These are phyloP conservation scores for Gloeopeniophorella convolvens DNA, from an alignment of 768 basidiomycete genomes.

Conservation along the genomic window DNA sequence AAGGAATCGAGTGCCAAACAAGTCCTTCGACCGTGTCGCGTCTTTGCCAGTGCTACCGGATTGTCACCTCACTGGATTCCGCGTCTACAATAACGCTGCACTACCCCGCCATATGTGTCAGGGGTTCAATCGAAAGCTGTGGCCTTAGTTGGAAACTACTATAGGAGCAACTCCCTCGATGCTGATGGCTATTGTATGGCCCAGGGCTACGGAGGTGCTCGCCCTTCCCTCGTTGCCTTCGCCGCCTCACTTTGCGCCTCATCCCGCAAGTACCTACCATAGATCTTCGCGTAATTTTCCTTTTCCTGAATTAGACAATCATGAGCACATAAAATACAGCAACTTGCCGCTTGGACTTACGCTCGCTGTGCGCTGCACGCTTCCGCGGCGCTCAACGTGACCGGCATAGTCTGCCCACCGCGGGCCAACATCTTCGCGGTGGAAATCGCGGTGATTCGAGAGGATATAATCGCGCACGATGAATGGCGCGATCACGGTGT, in stretches of 20 bases:
- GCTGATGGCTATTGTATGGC: too few species aligned
- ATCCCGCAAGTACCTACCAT: slow-evolving; percentile 49
- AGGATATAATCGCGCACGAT: slow-evolving; percentile 42
- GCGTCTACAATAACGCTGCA: too few species aligned
- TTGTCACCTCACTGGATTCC: too few species aligned
- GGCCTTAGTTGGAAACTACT: too few species aligned
- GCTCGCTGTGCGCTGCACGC: slow-evolving; percentile 38
- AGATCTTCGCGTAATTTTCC: slow-evolving; percentile 42
- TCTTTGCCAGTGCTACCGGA: too few species aligned
- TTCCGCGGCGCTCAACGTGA: slow-evolving; percentile 36
- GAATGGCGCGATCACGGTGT: slow-evolving; percentile 54
- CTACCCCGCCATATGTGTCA: too few species aligned
- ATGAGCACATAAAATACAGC: background rate
- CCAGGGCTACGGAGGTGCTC: too few species aligned
- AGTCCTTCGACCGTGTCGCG: too few species aligned
- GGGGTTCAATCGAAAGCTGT: too few species aligned
- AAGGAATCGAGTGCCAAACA: too few species aligned
- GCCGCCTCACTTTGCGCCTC: slow-evolving; percentile 32
- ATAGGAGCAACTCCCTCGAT: too few species aligned
- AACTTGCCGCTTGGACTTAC: slow-evolving; percentile 16
- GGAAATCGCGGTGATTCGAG: slow-evolving; percentile 43
- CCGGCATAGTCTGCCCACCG: slow-evolving; percentile 42
- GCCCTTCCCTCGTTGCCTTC: slow-evolving; percentile 22
- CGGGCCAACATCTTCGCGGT: too few species aligned
- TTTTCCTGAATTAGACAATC: slow-evolving; percentile 27